Evolutionary conservation across 164 flowering plant species (phyloP).

Genomic region (Sextonia rubra): DNA sequence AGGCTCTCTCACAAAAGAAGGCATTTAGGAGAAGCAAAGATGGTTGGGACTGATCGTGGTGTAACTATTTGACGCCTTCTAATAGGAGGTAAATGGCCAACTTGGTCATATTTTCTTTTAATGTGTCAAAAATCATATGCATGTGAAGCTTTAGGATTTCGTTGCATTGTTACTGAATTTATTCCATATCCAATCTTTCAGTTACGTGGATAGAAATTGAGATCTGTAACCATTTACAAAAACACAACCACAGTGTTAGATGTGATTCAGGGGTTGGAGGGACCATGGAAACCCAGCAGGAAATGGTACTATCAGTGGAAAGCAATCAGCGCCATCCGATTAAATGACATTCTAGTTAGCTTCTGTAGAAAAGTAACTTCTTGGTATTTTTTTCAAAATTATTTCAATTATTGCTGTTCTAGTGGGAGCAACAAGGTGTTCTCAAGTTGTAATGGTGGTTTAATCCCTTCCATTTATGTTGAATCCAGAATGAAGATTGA

Average conservation of each 20-base stretch:
- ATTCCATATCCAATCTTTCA: neutral
- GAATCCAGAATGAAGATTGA: neutral
- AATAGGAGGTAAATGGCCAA: neutral
- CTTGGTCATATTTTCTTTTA: neutral
- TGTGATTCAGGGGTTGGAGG: neutral
- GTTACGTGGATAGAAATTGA: neutral
- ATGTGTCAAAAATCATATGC: neutral
- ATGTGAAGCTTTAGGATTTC: neutral
- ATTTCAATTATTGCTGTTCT: too few relatives aligned
- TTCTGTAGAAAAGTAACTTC: neutral
- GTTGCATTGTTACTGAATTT: neutral
- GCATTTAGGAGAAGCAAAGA: slow-evolving; percentile 64
- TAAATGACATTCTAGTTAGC: neutral
- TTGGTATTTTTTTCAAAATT: neutral
- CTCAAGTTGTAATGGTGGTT: neutral
- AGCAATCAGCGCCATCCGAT: neutral
- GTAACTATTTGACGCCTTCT: neutral
- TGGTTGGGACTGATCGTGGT: slow-evolving; percentile 51
- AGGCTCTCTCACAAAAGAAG: slow-evolving; percentile 73
- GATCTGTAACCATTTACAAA: neutral
- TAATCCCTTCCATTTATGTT: neutral
- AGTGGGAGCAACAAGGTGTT: neutral
- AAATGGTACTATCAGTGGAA: neutral
- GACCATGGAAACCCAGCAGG: neutral
- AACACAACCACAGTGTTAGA: neutral